Conservation (phyloP, 2,329 filamentous ascomycete species). For the Cladosporium sphaerospermum region DNA sequence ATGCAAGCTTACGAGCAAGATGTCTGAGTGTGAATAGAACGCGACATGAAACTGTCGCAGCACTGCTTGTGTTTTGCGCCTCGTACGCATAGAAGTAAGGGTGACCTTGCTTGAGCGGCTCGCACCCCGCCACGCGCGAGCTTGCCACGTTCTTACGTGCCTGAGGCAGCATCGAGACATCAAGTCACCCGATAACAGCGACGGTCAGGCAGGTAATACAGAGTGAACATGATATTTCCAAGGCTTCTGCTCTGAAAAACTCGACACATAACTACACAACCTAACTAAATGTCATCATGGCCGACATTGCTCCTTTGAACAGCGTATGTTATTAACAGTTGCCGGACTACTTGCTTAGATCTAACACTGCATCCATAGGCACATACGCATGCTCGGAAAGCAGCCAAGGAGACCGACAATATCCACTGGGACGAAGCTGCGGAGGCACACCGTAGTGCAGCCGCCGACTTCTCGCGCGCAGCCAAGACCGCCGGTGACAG, state of each 20-base stretch:
- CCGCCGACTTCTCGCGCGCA: conserved; percentile 79
- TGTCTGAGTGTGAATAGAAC: too few species aligned
- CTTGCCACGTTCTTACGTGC: too few species aligned
- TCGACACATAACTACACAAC: too few species aligned
- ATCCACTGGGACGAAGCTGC: conserved; percentile 73
- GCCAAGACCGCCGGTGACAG: conserved; percentile 62
- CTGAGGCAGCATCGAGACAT: background rate
- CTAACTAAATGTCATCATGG: conserved; percentile 15
- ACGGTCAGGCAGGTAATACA: too few species aligned
- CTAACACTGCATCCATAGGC: conserved; percentile 49
- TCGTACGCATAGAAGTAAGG: too few species aligned
- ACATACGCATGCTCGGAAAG: conserved; percentile 82
- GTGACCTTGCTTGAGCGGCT: too few species aligned
- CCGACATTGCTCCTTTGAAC: conserved; percentile 22
- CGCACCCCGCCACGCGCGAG: too few species aligned
- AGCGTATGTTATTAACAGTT: conserved; percentile 10
- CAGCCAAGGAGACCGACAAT: conserved; percentile 63
- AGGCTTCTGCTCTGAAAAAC: too few species aligned
- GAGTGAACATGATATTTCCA: too few species aligned
- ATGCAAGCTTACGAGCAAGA: too few species aligned
- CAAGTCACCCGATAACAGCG: background rate
- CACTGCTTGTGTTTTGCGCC: too few species aligned
- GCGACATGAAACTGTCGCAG: too few species aligned
- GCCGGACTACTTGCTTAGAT: background rate
- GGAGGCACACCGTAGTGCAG: conserved; percentile 81